Percentiles rank a stretch among this genome's conserved stretches.
Evolutionary conservation across 345 rosid genomes (phyloP).

Genomic region (Moricandia arvensis): DNA sequence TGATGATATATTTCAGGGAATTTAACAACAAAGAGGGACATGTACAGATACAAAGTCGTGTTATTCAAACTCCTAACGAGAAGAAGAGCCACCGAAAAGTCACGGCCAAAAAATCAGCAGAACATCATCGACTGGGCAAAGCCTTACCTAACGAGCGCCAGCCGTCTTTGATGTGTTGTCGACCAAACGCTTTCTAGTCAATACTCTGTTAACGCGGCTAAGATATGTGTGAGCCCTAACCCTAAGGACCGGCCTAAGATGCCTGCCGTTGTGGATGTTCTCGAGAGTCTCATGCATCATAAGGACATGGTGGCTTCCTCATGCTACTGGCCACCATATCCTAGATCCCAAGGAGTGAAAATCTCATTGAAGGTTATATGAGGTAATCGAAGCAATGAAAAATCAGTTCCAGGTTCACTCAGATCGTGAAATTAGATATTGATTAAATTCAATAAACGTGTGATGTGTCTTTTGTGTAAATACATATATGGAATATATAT

Average conservation of each 20-base stretch:
- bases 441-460: background rate
- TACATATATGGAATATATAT: too few relatives aligned
- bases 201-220: constrained; percentile 84
- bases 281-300: constrained; percentile 55
- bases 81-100: constrained; percentile 74
- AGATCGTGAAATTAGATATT: constrained; percentile 22
- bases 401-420: constrained; percentile 42
- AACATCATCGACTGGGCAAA: constrained; percentile 79
- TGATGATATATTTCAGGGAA: constrained; percentile 54
- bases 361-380: constrained; percentile 34
- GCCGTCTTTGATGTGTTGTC: constrained; percentile 63
- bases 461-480: too few relatives aligned
- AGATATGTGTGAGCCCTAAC: constrained; percentile 71
- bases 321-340: constrained; percentile 58
- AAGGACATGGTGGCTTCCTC: constrained; percentile 78
- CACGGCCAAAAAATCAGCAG: constrained; percentile 67
- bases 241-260: constrained; percentile 90
- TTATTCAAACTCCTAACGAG: constrained; percentile 77
- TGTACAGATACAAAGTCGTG: constrained; percentile 88
- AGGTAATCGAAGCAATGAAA: constrained; percentile 37
- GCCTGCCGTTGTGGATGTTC: constrained; percentile 58
- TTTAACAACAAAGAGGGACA: constrained; percentile 83
- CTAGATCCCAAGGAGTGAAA: constrained; percentile 36
- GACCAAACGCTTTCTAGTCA: constrained; percentile 81
- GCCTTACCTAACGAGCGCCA: constrained; percentile 72